phyloP scores from a whole-genome alignment of 2,329 filamentous ascomycete species.

The Calonectria naviculata region DNA sequence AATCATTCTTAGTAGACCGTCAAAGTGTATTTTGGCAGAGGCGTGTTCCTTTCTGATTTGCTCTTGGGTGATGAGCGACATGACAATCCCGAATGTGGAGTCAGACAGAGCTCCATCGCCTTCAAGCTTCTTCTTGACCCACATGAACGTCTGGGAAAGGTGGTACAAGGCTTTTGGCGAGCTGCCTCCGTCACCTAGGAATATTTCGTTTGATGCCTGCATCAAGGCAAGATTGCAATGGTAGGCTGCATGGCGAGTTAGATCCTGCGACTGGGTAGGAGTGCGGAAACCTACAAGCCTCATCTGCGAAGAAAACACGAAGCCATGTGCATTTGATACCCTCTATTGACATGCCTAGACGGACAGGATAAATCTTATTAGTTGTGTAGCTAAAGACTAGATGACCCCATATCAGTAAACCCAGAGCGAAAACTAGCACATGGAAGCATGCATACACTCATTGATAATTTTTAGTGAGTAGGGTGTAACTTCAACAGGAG shows the following conservation, averaged over 20 bases:
- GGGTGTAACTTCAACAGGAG: constrained; percentile 16
- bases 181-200: constrained; percentile 13
- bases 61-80: constrained; percentile 41
- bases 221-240: constrained; percentile 34
- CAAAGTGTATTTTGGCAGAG: constrained; percentile 27
- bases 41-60: constrained; percentile 26
- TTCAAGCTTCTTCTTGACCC: constrained; percentile 34
- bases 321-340: constrained; percentile 28
- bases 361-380: constrained; percentile 20
- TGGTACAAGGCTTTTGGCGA: constrained; percentile 32
- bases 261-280: background rate
- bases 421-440: background rate
- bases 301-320: constrained; percentile 21
- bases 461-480: constrained; percentile 18
- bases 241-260: constrained; percentile 11
- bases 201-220: constrained; percentile 36
- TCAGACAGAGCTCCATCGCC: constrained; percentile 37
- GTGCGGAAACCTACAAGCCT: constrained; percentile 14
- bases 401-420: background rate
- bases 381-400: constrained; percentile 8
- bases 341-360: constrained; percentile 19
- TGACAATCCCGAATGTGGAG: constrained; percentile 40
- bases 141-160: constrained; percentile 34
- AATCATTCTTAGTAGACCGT: constrained; percentile 32
- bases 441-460: constrained; percentile 11